Evolutionary conservation across 805 yeast species (phyloP).

Genomic region (Saccharomyces kudriavzevii): DNA sequence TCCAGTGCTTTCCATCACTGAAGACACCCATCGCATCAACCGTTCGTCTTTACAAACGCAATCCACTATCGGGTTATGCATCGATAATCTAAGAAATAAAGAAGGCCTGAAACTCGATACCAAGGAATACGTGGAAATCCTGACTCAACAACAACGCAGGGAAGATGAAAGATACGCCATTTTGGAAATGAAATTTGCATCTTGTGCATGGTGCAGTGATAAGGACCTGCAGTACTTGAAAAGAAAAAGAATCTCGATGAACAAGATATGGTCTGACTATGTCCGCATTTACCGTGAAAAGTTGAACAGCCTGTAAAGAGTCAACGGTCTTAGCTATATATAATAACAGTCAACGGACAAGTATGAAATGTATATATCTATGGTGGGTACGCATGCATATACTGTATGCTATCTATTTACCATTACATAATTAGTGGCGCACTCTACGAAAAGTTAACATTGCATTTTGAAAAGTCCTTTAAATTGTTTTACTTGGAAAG

Average conservation of each 20-base stretch:
- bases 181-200: slow-evolving; percentile 18
- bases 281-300: not conserved
- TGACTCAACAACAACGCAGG: slow-evolving; percentile 20
- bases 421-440: not conserved
- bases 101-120: slow-evolving; percentile 10
- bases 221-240: slow-evolving; percentile 18
- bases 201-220: slow-evolving; percentile 27
- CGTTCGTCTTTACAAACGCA: not conserved
- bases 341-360: not conserved
- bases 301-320: not conserved
- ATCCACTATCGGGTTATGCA: not conserved
- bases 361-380: not conserved
- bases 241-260: slow-evolving; percentile 22
- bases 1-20: not conserved
- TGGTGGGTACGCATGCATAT: not conserved
- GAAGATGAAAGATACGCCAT: slow-evolving; percentile 25
- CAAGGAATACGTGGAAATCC: slow-evolving; percentile 19
- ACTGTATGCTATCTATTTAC: not conserved
- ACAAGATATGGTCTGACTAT: slow-evolving; percentile 26
- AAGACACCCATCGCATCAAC: not conserved
- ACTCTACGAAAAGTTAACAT: not conserved
- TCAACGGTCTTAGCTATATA: not conserved
- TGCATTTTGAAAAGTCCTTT: not conserved
- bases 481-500: not conserved
- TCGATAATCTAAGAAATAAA: slow-evolving; percentile 2